Percentiles rank a stretch among this genome's conserved stretches.
Evolutionary conservation across 768 basidiomycete genomes (phyloP).

Genomic region (Russula sp.): DNA sequence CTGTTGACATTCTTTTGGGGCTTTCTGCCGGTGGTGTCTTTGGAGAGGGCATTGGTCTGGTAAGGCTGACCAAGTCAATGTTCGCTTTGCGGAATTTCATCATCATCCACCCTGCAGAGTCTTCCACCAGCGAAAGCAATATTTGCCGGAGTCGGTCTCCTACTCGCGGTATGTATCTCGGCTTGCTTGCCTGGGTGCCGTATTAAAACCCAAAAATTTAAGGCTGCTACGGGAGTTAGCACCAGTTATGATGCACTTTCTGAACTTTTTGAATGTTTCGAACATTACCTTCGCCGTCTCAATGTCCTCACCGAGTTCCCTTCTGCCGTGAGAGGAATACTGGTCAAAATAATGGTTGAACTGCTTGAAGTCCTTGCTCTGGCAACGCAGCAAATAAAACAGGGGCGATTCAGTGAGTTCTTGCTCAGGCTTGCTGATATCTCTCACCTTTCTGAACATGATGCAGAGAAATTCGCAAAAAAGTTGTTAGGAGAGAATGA

Average conservation of each 20-base stretch:
- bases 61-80: background rate
- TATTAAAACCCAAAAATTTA: background rate
- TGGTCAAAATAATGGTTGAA: conserved; percentile 12
- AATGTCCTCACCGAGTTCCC: background rate
- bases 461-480: conserved; percentile 5
- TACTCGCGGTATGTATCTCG: background rate
- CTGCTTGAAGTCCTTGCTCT: conserved; percentile 7
- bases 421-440: background rate
- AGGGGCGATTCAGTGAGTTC: conserved; percentile 11
- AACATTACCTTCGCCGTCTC: conserved; percentile 14
- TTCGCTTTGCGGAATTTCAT: background rate
- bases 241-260: conserved; percentile 5
- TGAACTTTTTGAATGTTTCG: conserved; percentile 8
- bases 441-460: background rate
- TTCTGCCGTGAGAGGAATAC: background rate
- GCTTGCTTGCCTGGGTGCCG: no score
- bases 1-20: background rate
- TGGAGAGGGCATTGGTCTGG: background rate
- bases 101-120: background rate
- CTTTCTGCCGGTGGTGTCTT: conserved; percentile 2
- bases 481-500: conserved; percentile 3
- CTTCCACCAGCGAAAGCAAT: background rate
- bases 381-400: conserved; percentile 7
- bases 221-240: conserved; percentile 5
- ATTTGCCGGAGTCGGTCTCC: conserved; percentile 12